Evolutionary conservation across 176 grass and related monocot genomes (phyloP).

Genomic region (Panicum miliaceum): DNA sequence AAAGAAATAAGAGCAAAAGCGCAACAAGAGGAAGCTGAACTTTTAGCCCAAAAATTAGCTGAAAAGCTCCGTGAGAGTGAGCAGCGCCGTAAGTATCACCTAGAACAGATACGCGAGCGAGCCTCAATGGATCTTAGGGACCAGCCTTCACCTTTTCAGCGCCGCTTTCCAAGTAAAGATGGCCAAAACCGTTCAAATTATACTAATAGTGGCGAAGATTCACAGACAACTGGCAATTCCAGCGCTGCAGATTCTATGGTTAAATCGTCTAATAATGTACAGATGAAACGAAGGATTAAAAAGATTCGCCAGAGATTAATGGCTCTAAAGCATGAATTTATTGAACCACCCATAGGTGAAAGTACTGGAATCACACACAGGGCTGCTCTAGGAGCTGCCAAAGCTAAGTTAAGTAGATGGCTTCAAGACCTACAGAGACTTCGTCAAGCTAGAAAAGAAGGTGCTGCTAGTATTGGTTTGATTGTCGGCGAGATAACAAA

Average conservation of each 20-base stretch:
- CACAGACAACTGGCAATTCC: constrained; percentile 52
- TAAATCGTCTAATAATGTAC: constrained; percentile 64
- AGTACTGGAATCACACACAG: constrained; percentile 79
- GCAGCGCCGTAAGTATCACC: constrained; percentile 93
- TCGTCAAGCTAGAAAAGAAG: constrained; percentile 97
- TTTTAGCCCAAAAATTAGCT: constrained; percentile 92
- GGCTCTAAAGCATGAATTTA: constrained; percentile 97
- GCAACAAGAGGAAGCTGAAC: constrained; percentile 94
- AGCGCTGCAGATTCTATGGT: constrained; percentile 57
- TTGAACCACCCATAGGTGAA: constrained; percentile 76
- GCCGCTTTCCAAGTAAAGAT: constrained; percentile 88
- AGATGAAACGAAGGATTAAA: constrained; percentile 88
- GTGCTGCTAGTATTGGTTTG: constrained; percentile 89
- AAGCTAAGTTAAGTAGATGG: constrained; percentile 95
- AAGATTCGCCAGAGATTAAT: constrained; percentile 96
- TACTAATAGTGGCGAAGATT: constrained; percentile 75
- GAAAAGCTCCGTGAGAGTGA: constrained; percentile 99
- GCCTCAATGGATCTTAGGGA: constrained; percentile 99
- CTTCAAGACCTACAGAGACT: constrained; percentile 93
- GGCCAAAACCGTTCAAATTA: constrained; percentile 64
- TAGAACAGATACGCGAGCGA: constrained; percentile 98
- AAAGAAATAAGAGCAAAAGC: constrained; percentile 96
- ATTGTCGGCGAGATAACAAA: constrained; percentile 90
- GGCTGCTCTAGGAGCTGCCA: constrained; percentile 74
- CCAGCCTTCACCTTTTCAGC: constrained; percentile 93